Evolutionary conservation across 108 stramenopile genomes (phyloP).

Genomic region (Nitzschia putrida): DNA sequence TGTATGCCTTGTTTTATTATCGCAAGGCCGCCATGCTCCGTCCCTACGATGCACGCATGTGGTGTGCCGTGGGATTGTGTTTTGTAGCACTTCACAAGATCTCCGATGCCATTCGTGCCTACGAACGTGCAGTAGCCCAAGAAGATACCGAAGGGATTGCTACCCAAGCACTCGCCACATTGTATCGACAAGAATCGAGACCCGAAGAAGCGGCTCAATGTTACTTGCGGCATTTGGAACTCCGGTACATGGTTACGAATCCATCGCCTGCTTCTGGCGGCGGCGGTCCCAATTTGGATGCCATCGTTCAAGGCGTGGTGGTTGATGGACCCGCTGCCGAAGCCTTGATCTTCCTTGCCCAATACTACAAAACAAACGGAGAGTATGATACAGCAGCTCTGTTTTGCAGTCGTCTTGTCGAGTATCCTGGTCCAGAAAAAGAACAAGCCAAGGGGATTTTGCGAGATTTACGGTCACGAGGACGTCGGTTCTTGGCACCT

Average conservation of each 20-base stretch:
- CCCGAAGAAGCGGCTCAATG: conserved; percentile 89
- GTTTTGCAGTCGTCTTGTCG: conserved; percentile 82
- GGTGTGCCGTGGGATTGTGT: conserved; percentile 94
- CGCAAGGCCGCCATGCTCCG: conserved; percentile 90
- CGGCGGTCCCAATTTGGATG: conserved; percentile 44
- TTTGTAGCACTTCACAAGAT: conserved; percentile 71
- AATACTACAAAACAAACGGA: conserved; percentile 74
- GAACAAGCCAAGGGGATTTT: conserved; percentile 90
- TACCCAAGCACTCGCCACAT: conserved; percentile 85
- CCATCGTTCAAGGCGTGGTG: conserved; percentile 61
- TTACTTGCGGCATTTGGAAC: conserved; percentile 85
- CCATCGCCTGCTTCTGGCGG: conserved; percentile 22
- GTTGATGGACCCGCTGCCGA: conserved; percentile 89
- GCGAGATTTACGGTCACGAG: conserved; percentile 78
- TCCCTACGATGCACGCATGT: conserved; percentile 98
- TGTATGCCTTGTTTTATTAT: conserved; percentile 96
- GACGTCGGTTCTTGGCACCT: conserved; percentile 4
- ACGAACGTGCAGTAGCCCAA: conserved; percentile 86
- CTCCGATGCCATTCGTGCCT: conserved; percentile 85
- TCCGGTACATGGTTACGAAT: conserved; percentile 67
- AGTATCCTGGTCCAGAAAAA: conserved; percentile 93
- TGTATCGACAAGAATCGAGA: conserved; percentile 77
- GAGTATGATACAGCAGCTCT: conserved; percentile 81
- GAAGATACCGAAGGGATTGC: conserved; percentile 94
- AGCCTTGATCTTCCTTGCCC: conserved; percentile 86